Percentiles rank a stretch among this genome's conserved stretches.
Conservation (phyloP, 495 filamentous ascomycete genomes). For the Usnea hakonensis region DNA sequence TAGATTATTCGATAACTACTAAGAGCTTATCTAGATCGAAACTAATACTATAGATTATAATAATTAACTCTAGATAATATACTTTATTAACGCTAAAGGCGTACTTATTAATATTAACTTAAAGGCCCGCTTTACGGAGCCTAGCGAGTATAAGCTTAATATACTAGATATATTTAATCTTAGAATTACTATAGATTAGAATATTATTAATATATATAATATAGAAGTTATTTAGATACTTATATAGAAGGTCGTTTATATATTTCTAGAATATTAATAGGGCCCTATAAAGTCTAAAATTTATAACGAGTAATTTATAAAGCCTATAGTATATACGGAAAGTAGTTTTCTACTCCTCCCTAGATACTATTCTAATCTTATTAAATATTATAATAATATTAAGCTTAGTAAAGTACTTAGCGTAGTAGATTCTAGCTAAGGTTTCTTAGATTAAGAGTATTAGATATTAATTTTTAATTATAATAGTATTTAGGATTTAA, state of each 20-base stretch:
- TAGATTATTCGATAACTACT: no score
- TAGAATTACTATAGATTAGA: slow-evolving; percentile 23
- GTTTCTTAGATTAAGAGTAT: not conserved
- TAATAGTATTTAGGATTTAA: not conserved
- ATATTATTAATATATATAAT: slow-evolving; percentile 27
- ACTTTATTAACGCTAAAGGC: no score
- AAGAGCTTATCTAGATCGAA: no score
- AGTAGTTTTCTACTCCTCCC: slow-evolving; percentile 16
- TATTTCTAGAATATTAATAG: slow-evolving; percentile 9
- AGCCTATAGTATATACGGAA: slow-evolving; percentile 12
- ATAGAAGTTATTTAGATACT: slow-evolving; percentile 20
- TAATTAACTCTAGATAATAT: no score
- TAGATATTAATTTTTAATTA: slow-evolving; percentile 3
- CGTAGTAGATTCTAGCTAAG: not conserved
- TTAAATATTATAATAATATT: slow-evolving; percentile 17
- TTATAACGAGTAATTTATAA: slow-evolving; percentile 22
- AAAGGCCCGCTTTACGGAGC: no score
- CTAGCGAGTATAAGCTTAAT: no score
- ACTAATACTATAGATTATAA: no score
- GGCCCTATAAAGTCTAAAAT: slow-evolving; percentile 21
- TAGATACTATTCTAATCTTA: slow-evolving; percentile 13
- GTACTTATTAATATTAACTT: no score
- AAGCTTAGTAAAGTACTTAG: not conserved
- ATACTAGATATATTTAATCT: no score
- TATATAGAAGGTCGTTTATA: slow-evolving; percentile 18